These are phyloP conservation scores for Chaetothyriales sp. DNA, from an alignment of 2,329 filamentous ascomycete species.

Conservation along the genomic window DNA sequence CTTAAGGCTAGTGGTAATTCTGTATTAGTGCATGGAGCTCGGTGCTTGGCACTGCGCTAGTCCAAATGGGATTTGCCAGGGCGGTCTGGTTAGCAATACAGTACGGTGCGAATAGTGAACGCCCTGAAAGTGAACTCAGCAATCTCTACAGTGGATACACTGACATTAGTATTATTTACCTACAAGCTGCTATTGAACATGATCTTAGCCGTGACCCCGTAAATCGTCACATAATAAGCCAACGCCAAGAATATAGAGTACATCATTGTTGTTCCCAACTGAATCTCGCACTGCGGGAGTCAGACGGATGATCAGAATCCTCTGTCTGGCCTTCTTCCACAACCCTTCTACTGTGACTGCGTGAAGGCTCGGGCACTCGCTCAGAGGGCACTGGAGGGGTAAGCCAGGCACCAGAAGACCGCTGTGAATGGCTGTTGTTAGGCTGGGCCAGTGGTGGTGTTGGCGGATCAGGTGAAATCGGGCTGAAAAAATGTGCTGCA, in stretches of 20 bases:
- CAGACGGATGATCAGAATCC: slow-evolving; percentile 3
- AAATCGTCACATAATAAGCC: not conserved
- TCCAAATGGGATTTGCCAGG: too few species aligned
- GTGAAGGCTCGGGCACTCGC: slow-evolving; percentile 10
- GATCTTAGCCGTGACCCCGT: not conserved
- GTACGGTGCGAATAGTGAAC: too few species aligned
- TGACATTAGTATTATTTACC: not conserved
- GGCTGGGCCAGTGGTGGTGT: not conserved
- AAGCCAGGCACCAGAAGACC: slow-evolving; percentile 3
- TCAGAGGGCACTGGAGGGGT: slow-evolving; percentile 10
- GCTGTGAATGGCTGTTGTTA: slow-evolving; percentile 1
- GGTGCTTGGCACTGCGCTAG: too few species aligned
- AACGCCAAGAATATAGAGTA: not conserved
- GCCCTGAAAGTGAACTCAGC: too few species aligned
- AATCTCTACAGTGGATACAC: too few species aligned
- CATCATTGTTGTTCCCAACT: slow-evolving; percentile 15
- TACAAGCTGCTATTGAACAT: not conserved
- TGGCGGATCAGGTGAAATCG: slow-evolving; percentile 6
- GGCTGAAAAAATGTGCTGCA: slow-evolving; percentile 5
- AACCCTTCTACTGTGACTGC: slow-evolving; percentile 15
- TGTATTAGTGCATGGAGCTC: too few species aligned
- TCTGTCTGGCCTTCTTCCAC: slow-evolving; percentile 14
- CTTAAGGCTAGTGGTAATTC: too few species aligned
- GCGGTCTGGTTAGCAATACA: too few species aligned
- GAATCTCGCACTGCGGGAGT: slow-evolving; percentile 5